Evolutionary conservation across 495 filamentous ascomycete species (phyloP).

Genomic region (Hypoxylon cercidicola): DNA sequence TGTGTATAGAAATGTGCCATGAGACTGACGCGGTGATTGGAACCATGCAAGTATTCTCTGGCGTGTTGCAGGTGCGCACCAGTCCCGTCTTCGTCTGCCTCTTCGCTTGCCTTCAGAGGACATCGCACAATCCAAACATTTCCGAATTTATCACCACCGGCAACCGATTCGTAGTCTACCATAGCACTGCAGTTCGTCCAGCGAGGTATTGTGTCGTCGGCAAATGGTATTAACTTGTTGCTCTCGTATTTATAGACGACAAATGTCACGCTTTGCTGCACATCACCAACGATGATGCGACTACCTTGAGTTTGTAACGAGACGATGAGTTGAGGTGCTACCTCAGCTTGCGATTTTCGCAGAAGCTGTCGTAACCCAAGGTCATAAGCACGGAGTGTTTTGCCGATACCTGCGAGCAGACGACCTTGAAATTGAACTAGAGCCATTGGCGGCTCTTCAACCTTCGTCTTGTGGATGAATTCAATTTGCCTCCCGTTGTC

Average conservation of each 20-base stretch:
- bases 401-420: constrained; percentile 84
- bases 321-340: constrained; percentile 83
- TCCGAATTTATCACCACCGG: constrained; percentile 97
- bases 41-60: constrained; percentile 85
- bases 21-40: constrained; percentile 82
- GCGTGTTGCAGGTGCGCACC: constrained; percentile 91
- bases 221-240: constrained; percentile 91
- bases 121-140: constrained; percentile 94
- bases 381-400: constrained; percentile 85
- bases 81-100: constrained; percentile 90
- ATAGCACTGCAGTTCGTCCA: constrained; percentile 90
- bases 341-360: constrained; percentile 85
- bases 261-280: constrained; percentile 88
- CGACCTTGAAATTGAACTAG: constrained; percentile 92
- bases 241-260: constrained; percentile 93
- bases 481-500: constrained; percentile 87
- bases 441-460: constrained; percentile 88
- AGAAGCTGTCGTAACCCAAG: constrained; percentile 90
- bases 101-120: constrained; percentile 84
- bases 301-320: constrained; percentile 90
- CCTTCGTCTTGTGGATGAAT: constrained; percentile 94
- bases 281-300: constrained; percentile 90
- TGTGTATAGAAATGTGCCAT: constrained; percentile 90
- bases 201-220: constrained; percentile 85
- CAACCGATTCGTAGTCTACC: constrained; percentile 97